Evolutionary conservation across 306 rosid genomes (phyloP), one percentile per base, ranked within the genome.

Genomic region (Biancaea sappan): DNA sequence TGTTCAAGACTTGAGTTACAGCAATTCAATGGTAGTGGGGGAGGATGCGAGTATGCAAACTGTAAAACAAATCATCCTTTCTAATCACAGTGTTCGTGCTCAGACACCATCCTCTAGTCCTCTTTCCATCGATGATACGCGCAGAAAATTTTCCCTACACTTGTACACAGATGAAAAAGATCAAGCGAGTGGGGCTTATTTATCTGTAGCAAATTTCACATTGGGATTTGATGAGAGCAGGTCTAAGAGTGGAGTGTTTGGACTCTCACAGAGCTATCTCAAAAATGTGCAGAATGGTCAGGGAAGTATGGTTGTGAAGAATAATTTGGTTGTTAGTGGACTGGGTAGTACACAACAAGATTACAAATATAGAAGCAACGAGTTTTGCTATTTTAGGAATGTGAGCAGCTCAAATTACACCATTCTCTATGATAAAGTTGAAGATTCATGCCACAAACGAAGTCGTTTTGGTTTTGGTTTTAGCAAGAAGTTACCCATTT

Each of bases 251-350:
- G 19, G 47, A 53, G 90, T 63, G 38, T 46, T 44, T 52, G 87
- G 82, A 72, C 29, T 69, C 18, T 77, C 71, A 4, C 82, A 77
- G 48, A 88, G 89, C 79, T 84, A 84, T 73, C 84, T 92, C 11
- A 79, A 63, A 41, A 90, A 92, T 84, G 44, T 83, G 81, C 99
- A 94, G 84, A 86, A 71, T 76, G 92, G 90, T 0, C 85, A 87
- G 65, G 66, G 66, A 0, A 59, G 10, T 16, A 31, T 94, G 71
- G 81, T 81, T 56, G 81, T 94, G 4, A 65, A 77, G 75, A 76
- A 84, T 7, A 44, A 82, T 72, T 56, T 80, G 86, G 25, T 59
- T 19, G 24, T 7, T 16, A 31, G 66, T n/a, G 66, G 66, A 59
- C 4, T 59, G 62, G 64, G 93, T 91, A 77, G 82, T 66, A 94